Percentiles rank a stretch among this genome's conserved stretches.
Evolutionary conservation across 306 rosid species (phyloP).

Genomic region (Casuarina glauca): DNA sequence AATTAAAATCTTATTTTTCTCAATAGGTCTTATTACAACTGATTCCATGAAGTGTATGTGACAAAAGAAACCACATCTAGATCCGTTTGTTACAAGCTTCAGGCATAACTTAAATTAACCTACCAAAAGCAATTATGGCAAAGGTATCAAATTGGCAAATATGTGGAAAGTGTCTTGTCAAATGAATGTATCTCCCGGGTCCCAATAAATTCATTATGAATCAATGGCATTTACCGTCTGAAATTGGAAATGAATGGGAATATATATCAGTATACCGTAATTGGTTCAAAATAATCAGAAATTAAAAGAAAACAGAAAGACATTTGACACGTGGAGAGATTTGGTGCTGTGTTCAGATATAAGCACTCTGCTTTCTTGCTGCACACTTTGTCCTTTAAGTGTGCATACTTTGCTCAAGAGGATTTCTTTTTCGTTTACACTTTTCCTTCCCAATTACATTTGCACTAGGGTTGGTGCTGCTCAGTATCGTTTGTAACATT

Average conservation of each 20-base stretch:
- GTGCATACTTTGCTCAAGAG: neutral
- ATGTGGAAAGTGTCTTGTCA: neutral
- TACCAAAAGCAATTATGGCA: neutral
- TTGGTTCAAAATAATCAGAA: too few species aligned
- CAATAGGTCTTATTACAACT: neutral
- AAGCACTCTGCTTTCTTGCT: too few species aligned
- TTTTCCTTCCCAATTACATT: neutral
- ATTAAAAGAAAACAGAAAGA: too few species aligned
- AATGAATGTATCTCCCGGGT: neutral
- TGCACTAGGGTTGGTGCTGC: conserved; percentile 2
- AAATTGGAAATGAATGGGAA: neutral
- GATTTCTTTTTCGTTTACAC: neutral
- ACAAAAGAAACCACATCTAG: neutral
- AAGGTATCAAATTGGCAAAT: neutral
- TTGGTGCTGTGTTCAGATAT: too few species aligned
- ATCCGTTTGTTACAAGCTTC: neutral
- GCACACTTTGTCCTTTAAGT: neutral
- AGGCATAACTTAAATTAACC: neutral
- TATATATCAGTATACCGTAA: too few species aligned
- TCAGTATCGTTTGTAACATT: neutral
- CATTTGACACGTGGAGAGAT: too few species aligned
- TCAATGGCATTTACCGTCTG: neutral
- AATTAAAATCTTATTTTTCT: neutral
- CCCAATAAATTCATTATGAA: neutral
- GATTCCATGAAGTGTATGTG: neutral